Base-by-base conservation (phyloP, 768 basidiomycete species). In the Rhizopogon vulgaris region DNA sequence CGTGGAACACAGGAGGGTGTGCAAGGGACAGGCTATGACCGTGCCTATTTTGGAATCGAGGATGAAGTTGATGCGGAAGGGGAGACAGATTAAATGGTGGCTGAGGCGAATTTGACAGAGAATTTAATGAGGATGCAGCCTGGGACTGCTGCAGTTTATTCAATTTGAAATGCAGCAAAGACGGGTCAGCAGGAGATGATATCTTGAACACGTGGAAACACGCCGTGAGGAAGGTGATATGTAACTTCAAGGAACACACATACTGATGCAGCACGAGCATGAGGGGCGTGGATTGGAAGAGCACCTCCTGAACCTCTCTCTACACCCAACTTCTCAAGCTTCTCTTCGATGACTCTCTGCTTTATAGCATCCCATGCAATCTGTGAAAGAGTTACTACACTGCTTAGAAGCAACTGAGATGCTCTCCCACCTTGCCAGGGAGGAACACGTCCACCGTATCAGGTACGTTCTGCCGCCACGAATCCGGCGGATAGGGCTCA, bases 141-240 rank as follows among this genome's bases (percentile, higher is more conserved):
- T 88, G 86, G 0, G 84, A 77, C 67, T 84, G 84, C 56, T 90
- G 89, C 9, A 93, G 73, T 68, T 89, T 90, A 70, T 89, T 90
- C 40, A 92, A 73, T 66, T 90, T 91, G 71, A 86, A 90, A 57
- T 82, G 77, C 17, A 93, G 73, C 22, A 93, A 68, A 17, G 87
- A 85, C 27, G 90, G 90, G 63, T 92, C 90, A 4, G 90, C 90
- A 27, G 90, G 89, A n/a, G 89, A 91, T 2, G 90, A 92, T 69
- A 92, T 88, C 90, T 93, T 61, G 22, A 36, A 52, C 27, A 50
- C 41, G 17, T 22, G 52, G 38, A 49, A 51, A 28, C 38, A 41
- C 32, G 28, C 49, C 43, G 41, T 41, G 34, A 38, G 40, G 12
- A 51, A 38, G 52, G 56, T 64, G 59, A 57, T 54, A 48, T 54